phyloP scores from a whole-genome alignment of 1,284 basidiomycete species.

The Microbotryum lychnidis-dioicae region DNA sequence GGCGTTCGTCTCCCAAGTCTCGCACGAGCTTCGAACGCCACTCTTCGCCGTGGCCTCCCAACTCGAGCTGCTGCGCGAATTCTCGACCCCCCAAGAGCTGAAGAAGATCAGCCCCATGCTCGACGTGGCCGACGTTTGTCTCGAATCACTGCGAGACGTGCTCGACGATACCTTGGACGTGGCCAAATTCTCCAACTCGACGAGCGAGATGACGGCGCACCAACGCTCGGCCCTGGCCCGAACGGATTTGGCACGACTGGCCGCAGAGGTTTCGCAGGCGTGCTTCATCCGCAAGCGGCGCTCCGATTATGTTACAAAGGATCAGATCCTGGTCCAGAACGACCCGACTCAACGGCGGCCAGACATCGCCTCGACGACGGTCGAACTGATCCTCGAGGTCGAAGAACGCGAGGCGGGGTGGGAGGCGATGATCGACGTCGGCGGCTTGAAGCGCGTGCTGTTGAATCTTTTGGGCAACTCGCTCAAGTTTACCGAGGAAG shows the following conservation, averaged over 20 bases:
- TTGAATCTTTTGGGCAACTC: constrained; percentile 23
- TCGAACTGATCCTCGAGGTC: constrained; percentile 23
- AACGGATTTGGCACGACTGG: constrained; percentile 4
- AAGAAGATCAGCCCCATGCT: constrained; percentile 12
- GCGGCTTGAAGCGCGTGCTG: constrained; percentile 17
- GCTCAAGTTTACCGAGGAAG: constrained; percentile 19
- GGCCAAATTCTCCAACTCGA: constrained; percentile 13
- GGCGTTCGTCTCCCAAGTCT: constrained; percentile 37
- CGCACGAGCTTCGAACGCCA: constrained; percentile 38
- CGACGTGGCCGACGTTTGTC: constrained; percentile 15
- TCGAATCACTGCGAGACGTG: constrained; percentile 16
- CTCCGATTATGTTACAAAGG: constrained; percentile 9
- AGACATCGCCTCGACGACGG: background rate
- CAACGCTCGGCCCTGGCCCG: no score
- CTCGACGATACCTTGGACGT: constrained; percentile 25
- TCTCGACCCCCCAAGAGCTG: constrained; percentile 13
- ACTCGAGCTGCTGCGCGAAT: constrained; percentile 33
- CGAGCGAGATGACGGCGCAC: constrained; percentile 4
- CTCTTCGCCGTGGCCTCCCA: constrained; percentile 35
- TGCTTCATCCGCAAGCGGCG: constrained; percentile 18
- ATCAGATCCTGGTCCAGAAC: background rate
- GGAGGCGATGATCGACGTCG: constrained; percentile 14
- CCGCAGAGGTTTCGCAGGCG: constrained; percentile 11
- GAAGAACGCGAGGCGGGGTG: constrained; percentile 11
- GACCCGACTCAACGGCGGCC: background rate